Base-by-base conservation (phyloP, 768 basidiomycete species). In the Tricholoma bakamatsutake region DNA sequence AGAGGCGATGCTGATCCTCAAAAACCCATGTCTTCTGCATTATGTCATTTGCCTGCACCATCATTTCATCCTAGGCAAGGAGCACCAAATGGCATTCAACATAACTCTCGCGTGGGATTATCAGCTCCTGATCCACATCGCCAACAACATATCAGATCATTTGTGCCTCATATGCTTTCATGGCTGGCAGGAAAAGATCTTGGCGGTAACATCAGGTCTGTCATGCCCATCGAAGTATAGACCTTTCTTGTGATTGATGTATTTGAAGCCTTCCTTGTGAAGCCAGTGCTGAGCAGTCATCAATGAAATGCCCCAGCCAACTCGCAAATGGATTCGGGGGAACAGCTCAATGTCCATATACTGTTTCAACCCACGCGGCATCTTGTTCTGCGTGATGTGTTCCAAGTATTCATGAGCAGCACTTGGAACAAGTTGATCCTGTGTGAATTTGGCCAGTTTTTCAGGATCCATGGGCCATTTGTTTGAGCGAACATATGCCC, bases 11-110 rank as follows among this genome's bases (percentile, higher is more conserved):
- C 50, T 69, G 58, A 13, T 54, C 59, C 47, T 62, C 34, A 17
- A 52, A 50, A 1, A 57, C 37, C 56, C 55, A 59, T 15, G n/a
- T 45, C 30, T 54, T 42, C 5, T 2, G 15, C 30, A 18, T 30
- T 24, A 45, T 54, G 55, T 71, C 64, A 56, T 73, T 62, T 33
- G 70, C 61, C 47, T 74, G 69, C 3, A 65, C 67, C 12, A 64
- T 69, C 63, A 68, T 71, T 55, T 73, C 67, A 51, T 65, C 71
- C 58, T 62, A 71, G 50, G 48, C 63, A 56, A 53, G 56, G 35
- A 55, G 72, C 66, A 51, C 64, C 71, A 59, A 61, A 69, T 49
- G 48, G 18, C 8, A 17, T 7, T 42, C 63, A 56, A 53, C 58
- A 40, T 52, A 62, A 50, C 66, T 64, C 49, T 60, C 24, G 1